phyloP scores from a whole-genome alignment of 352 stramenopile species.

The Phytopythium montanum region DNA sequence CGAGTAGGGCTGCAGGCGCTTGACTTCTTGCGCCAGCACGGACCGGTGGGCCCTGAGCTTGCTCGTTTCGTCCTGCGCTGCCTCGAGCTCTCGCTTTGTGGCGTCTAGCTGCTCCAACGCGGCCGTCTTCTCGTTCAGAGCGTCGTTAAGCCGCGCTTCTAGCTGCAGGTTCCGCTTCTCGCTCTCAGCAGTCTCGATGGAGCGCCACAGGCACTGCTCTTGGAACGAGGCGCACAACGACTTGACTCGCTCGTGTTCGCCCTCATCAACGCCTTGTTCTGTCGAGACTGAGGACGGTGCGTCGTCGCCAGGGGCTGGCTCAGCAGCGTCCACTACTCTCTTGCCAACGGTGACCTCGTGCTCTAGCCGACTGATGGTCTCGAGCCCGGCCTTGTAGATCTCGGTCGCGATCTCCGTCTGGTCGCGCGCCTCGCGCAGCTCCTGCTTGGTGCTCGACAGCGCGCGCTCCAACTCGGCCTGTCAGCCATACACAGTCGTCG shows the following conservation, averaged over 20 bases:
- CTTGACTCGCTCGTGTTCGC: constrained; percentile 36
- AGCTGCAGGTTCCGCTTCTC: constrained; percentile 31
- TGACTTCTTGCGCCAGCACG: constrained; percentile 66
- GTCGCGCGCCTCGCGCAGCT: constrained; percentile 18
- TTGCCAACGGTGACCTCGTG: constrained; percentile 4
- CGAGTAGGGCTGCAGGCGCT: constrained; percentile 58
- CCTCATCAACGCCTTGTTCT: constrained; percentile 10
- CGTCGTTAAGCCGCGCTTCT: constrained; percentile 12
- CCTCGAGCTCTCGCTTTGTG: constrained; percentile 4
- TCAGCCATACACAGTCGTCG: no score
- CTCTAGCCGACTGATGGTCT: constrained; percentile 55
- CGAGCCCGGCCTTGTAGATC: constrained; percentile 65
- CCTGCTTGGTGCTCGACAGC: constrained; percentile 21
- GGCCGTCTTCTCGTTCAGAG: constrained; percentile 14
- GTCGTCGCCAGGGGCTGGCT: no score
- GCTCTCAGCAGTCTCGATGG: constrained; percentile 60
- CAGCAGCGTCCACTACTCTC: no score
- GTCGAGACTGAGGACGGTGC: background rate
- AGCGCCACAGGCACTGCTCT: constrained; percentile 74
- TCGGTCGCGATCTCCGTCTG: constrained; percentile 45
- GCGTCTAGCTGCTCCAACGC: constrained; percentile 12
- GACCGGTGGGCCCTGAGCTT: constrained; percentile 54
- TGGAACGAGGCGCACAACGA: constrained; percentile 63
- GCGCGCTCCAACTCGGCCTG: constrained; percentile 32
- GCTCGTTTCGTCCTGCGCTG: constrained; percentile 24